A percentile compares a stretch with the other conserved stretches of the same genome.
These are phyloP conservation scores for Naganishia randhawae DNA, from an alignment of 768 basidiomycete species.

Conservation along the genomic window DNA sequence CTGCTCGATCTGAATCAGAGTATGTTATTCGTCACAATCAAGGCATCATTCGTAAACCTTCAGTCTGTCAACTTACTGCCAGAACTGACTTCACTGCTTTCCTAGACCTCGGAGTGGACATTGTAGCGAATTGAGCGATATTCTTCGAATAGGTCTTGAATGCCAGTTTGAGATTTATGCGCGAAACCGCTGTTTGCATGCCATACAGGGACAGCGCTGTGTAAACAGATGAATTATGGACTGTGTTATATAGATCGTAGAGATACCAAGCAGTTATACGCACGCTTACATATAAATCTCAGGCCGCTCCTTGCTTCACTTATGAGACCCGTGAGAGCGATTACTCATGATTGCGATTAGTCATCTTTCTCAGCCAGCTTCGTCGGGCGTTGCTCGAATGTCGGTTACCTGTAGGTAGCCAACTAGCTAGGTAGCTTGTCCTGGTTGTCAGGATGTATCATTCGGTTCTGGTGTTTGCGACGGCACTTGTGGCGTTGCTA, in stretches of 20 bases:
- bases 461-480: too few species aligned
- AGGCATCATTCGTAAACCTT: conserved; percentile 54
- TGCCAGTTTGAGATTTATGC: background rate
- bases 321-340: conserved; percentile 6
- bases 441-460: too few species aligned
- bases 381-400: too few species aligned
- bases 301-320: background rate
- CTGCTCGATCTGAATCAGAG: conserved; percentile 34
- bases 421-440: too few species aligned
- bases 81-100: conserved; percentile 68
- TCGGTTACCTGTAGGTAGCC: too few species aligned
- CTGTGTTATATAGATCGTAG: background rate
- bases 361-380: background rate
- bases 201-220: background rate
- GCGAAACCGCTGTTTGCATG: background rate
- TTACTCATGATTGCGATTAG: conserved; percentile 17
- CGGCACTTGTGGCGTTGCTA: too few species aligned
- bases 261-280: background rate
- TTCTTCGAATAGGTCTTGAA: background rate
- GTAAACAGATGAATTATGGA: background rate
- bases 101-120: conserved; percentile 6
- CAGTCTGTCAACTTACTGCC: conserved; percentile 70
- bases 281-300: background rate
- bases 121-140: conserved; percentile 2
- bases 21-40: background rate